Evolutionary conservation across 2,329 filamentous ascomycete species (phyloP), one percentile per base, ranked within the genome.

Genomic region (Mollisia scopiformis): DNA sequence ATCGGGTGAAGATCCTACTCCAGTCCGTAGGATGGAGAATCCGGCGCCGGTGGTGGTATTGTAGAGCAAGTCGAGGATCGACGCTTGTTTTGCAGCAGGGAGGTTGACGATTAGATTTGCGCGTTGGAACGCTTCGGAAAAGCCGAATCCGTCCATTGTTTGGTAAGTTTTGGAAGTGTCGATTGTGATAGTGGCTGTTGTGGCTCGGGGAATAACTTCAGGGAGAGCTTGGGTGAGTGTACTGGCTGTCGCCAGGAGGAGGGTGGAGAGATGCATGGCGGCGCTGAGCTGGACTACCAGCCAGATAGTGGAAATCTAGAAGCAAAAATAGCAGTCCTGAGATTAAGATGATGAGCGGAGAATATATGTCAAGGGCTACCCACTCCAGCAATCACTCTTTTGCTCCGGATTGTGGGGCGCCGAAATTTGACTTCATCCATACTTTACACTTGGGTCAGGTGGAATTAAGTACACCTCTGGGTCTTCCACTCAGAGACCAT

Each of bases 21-120:
- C 75, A 63, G 82, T 83, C 5, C 82, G 77, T 23, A 83, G 71
- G 62, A 84, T 83, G 6, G 78, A 79, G 58, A 84, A 73, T 0
- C 81, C 81, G 2, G 80, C 80, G 1, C 81, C 80, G 0, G 71
- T 76, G 14, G 74, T 76, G 1, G 74, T 76, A 68, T 71, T 78
- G 68, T 82, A 82, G 1, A 83, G 72, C 33, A 76, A 72, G 59
- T 83, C 79, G 0, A 84, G 74, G 0, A 74, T 76, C 43, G 77
- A 66, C 52, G 71, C 71, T 35, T 75, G 74, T 27, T 70, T 69
- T 3, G 67, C 63, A 1, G 68, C 61, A 0, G 72, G 57, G 5
- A 76, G 65, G 46, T 75, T 75, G 41, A 77, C 71, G 39, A 80
- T 75, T 46, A 77, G 73, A 19, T 73, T 73, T 11, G 78, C 79